phyloP scores from a whole-genome alignment of 805 yeast species.

The Starmera caribaea region DNA sequence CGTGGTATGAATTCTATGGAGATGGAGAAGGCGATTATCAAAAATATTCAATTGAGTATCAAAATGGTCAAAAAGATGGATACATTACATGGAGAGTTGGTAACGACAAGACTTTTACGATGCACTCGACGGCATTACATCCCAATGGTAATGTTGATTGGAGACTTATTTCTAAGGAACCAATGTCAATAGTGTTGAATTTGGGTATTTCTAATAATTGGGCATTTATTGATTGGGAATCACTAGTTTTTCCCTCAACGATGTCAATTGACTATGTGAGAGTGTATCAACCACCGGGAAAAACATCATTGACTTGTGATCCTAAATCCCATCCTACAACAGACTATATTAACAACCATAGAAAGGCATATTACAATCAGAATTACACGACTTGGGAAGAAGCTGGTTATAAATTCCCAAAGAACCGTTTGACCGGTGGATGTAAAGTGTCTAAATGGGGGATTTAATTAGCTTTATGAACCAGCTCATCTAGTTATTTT shows the following conservation, averaged over 20 bases:
- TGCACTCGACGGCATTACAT: slow-evolving; percentile 31
- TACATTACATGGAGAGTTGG: slow-evolving; percentile 39
- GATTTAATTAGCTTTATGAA: too few relatives aligned
- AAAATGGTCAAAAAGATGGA: slow-evolving; percentile 21
- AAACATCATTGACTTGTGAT: slow-evolving; percentile 34
- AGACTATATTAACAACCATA: slow-evolving; percentile 33
- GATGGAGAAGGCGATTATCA: slow-evolving; percentile 23
- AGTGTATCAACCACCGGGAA: slow-evolving; percentile 37
- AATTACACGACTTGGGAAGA: slow-evolving; percentile 33
- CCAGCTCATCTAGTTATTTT: too few relatives aligned
- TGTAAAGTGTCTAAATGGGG: slow-evolving; percentile 3
- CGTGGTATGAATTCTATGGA: slow-evolving; percentile 35
- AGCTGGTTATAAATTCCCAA: slow-evolving; percentile 36
- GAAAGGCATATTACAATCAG: slow-evolving; percentile 29
- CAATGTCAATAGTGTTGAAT: slow-evolving; percentile 39
- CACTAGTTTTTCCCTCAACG: slow-evolving; percentile 30
- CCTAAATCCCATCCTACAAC: slow-evolving; percentile 36
- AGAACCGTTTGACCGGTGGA: slow-evolving; percentile 23
- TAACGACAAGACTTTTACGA: slow-evolving; percentile 34
- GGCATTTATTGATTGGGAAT: slow-evolving; percentile 41
- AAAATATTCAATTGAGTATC: slow-evolving; percentile 33
- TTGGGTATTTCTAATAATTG: slow-evolving; percentile 40
- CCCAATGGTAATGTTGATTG: slow-evolving; percentile 43
- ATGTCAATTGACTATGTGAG: slow-evolving; percentile 38
- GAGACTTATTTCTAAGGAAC: slow-evolving; percentile 38